These are phyloP conservation scores for Thalassiosira exigua DNA, from an alignment of 352 stramenopile genomes.

Conservation along the genomic window DNA sequence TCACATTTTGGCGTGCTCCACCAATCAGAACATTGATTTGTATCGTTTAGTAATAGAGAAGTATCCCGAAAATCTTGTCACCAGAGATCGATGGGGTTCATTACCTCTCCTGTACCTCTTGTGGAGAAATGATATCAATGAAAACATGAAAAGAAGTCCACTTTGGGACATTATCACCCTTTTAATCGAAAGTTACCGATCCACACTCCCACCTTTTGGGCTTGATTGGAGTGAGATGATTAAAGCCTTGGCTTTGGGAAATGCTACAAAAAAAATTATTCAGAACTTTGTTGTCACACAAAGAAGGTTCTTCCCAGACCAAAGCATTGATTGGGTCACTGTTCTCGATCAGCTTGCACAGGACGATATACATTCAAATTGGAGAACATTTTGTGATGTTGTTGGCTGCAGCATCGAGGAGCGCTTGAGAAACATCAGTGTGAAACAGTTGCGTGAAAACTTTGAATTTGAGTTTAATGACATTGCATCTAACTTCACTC, in stretches of 20 bases:
- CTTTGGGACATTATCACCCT: background rate
- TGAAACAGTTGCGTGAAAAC: too few relatives aligned
- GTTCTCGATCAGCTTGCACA: background rate
- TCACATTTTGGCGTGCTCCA: conserved; percentile 29
- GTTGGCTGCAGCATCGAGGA: too few relatives aligned
- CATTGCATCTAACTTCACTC: too few relatives aligned
- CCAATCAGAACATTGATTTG: conserved; percentile 5
- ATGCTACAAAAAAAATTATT: background rate
- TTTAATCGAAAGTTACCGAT: background rate
- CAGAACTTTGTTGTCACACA: background rate
- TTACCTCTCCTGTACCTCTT: conserved; percentile 21
- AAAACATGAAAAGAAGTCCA: too few relatives aligned
- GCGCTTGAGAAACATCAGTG: too few relatives aligned
- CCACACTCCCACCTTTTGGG: background rate
- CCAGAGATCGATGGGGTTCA: conserved; percentile 20
- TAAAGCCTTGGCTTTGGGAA: background rate
- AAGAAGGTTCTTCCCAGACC: background rate
- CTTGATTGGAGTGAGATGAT: background rate
- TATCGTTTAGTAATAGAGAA: conserved; percentile 11
- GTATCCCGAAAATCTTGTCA: conserved; percentile 17
- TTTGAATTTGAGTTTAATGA: too few relatives aligned
- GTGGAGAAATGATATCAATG: background rate
- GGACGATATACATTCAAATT: too few relatives aligned
- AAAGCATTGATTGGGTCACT: background rate
- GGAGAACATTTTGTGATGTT: too few relatives aligned